Evolutionary conservation across 805 yeast genomes (phyloP).

Genomic region (Candida berthetii): DNA sequence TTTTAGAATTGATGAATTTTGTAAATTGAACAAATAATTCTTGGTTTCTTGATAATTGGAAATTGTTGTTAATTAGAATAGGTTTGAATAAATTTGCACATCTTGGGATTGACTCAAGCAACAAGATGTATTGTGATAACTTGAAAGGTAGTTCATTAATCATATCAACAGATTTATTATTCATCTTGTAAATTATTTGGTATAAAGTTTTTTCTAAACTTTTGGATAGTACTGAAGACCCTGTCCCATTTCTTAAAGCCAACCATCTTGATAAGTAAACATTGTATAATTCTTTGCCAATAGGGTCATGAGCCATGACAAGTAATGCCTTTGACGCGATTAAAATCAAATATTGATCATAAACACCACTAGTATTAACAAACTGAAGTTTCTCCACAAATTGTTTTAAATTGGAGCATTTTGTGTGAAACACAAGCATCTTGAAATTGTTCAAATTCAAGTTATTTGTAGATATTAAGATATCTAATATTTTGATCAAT

Average conservation of each 20-base stretch:
- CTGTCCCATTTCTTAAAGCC: not conserved
- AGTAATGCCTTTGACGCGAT: constrained; percentile 8
- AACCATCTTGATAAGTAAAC: not conserved
- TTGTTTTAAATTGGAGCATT: constrained; percentile 4
- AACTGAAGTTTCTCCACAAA: constrained; percentile 8
- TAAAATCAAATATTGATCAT: constrained; percentile 4
- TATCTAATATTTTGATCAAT: constrained; percentile 9
- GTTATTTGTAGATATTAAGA: constrained; percentile 2
- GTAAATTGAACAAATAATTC: constrained; percentile 1
- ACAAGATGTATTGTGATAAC: not conserved
- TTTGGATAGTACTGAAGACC: not conserved
- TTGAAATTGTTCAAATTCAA: constrained; percentile 9
- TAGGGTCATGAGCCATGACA: constrained; percentile 3
- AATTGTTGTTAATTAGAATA: not conserved
- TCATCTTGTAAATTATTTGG: not conserved
- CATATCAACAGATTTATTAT: not conserved
- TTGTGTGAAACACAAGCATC: constrained; percentile 7
- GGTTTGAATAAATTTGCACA: not conserved
- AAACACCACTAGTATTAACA: constrained; percentile 1
- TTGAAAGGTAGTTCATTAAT: not conserved
- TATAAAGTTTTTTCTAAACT: not conserved
- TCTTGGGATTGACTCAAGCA: constrained; percentile 1
- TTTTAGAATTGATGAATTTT: constrained; percentile 3
- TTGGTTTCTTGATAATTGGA: not conserved
- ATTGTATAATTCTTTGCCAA: constrained; percentile 4